Evolutionary conservation across 257 asterid species (phyloP).

Genomic region (Przewalskia tangutica): DNA sequence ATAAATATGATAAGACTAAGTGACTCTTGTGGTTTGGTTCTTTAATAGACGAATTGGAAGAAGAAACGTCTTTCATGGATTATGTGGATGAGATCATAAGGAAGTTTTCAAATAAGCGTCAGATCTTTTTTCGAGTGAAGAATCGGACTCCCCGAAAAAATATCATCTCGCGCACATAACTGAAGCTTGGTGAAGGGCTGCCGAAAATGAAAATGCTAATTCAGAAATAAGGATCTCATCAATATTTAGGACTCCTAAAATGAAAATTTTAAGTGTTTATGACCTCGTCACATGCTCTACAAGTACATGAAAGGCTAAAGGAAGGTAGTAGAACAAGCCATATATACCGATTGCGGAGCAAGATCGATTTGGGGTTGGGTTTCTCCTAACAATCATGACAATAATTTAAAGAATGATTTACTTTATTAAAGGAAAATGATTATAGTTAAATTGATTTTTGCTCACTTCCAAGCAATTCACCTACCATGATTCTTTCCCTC

Average conservation of each 20-base stretch:
- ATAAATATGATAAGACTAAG: background rate
- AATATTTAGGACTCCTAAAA: no score
- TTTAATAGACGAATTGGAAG: no score
- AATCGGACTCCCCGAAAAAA: no score
- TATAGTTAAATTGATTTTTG: background rate
- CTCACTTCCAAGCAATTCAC: slow-evolving; percentile 5
- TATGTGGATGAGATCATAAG: no score
- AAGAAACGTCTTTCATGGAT: no score
- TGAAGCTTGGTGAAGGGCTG: no score
- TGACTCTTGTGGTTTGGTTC: no score
- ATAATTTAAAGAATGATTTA: background rate
- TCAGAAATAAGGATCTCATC: no score
- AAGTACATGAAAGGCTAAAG: background rate
- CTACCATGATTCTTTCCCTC: slow-evolving; percentile 5
- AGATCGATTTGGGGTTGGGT: background rate
- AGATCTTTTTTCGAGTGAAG: no score
- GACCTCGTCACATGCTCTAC: background rate
- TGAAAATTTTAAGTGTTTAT: background rate
- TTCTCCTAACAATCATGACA: background rate
- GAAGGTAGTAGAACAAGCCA: background rate
- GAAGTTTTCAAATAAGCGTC: no score
- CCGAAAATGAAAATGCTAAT: no score
- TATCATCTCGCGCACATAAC: no score
- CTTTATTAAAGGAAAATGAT: background rate
- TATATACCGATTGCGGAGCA: background rate